Percentiles rank a stretch among this genome's conserved stretches.
Evolutionary conservation across 805 yeast genomes (phyloP).

Genomic region (Myxozyma nipponensis): DNA sequence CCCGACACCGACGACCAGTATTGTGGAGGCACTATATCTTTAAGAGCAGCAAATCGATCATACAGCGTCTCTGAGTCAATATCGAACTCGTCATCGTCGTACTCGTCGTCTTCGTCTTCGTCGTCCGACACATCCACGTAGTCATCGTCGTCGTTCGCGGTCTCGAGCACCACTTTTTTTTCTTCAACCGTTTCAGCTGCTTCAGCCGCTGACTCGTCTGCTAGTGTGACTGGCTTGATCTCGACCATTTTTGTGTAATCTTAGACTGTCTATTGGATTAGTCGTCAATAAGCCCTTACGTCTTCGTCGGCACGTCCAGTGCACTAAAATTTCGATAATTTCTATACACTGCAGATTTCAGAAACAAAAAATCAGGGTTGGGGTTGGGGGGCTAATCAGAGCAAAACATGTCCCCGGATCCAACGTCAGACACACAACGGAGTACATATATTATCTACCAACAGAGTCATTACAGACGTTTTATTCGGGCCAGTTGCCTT

Average conservation of each 20-base stretch:
- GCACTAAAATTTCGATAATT: too few relatives aligned
- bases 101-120: conserved; percentile 46
- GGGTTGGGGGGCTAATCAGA: too few relatives aligned
- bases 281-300: background rate
- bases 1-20: conserved; percentile 56
- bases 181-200: background rate
- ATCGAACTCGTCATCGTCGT: conserved; percentile 71
- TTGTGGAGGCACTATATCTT: conserved; percentile 85
- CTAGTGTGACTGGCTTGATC: conserved; percentile 21
- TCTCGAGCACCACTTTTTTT: background rate
- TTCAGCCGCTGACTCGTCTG: conserved; percentile 15
- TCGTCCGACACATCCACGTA: conserved; percentile 14
- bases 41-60: conserved; percentile 87
- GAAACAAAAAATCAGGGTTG: too few relatives aligned
- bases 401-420: too few relatives aligned
- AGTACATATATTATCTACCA: too few relatives aligned
- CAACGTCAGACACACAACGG: too few relatives aligned
- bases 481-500: conserved; percentile 34
- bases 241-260: conserved; percentile 13
- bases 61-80: conserved; percentile 72
- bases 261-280: background rate
- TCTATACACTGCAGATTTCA: too few relatives aligned
- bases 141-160: conserved; percentile 22
- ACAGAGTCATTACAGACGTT: too few relatives aligned
- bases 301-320: too few relatives aligned